A percentile compares a stretch with the other conserved stretches of the same genome.
phyloP scores from a whole-genome alignment of 495 filamentous ascomycete genomes.

The Terfezia claveryi region DNA sequence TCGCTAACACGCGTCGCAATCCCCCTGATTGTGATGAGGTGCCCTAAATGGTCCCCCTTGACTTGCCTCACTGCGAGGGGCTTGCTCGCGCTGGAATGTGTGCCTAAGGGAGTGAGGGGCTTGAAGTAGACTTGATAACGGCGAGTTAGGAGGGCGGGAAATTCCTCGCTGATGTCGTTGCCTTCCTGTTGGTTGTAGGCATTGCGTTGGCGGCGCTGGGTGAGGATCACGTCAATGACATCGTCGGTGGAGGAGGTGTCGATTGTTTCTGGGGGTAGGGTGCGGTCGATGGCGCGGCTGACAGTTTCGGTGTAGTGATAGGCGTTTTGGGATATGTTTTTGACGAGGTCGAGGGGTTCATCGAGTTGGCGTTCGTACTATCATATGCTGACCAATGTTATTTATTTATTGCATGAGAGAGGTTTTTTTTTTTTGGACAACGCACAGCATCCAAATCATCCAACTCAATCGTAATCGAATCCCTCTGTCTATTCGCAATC shows the following conservation, averaged over 20 bases:
- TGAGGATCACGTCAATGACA: constrained; percentile 89
- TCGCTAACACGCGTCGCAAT: constrained; percentile 92
- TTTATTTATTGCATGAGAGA: background rate
- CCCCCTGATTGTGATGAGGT: constrained; percentile 81
- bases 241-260: constrained; percentile 89
- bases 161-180: constrained; percentile 47
- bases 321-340: constrained; percentile 74
- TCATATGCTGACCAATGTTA: constrained; percentile 5
- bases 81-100: constrained; percentile 45
- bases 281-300: constrained; percentile 65
- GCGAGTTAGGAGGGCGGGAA: constrained; percentile 76
- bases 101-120: constrained; percentile 49
- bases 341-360: constrained; percentile 49
- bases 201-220: constrained; percentile 71
- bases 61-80: constrained; percentile 85
- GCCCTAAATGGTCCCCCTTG: constrained; percentile 72
- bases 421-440: background rate
- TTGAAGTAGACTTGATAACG: constrained; percentile 93
- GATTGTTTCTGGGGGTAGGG: constrained; percentile 56
- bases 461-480: constrained; percentile 64
- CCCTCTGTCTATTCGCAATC: constrained; percentile 51
- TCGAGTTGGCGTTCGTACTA: constrained; percentile 53
- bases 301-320: constrained; percentile 85
- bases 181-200: constrained; percentile 29
- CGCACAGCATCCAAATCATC: constrained; percentile 61